Percentiles rank a stretch among this genome's conserved stretches.
Conservation (phyloP, 148 eudicot species). For the Limonium bicolor region DNA sequence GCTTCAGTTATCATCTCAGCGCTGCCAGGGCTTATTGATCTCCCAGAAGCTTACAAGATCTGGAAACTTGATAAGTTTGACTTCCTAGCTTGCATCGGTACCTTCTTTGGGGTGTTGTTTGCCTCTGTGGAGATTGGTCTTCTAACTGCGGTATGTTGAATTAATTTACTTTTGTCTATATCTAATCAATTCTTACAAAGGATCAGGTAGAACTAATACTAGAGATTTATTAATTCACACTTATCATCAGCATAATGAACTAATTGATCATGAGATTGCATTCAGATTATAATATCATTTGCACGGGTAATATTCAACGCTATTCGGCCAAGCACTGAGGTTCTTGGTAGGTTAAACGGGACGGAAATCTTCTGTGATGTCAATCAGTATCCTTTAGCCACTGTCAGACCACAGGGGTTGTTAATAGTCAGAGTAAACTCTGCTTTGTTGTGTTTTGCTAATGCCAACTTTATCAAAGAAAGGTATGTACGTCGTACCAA, state of each 20-base stretch:
- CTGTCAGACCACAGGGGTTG: constrained; percentile 13
- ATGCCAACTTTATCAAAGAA: constrained; percentile 33
- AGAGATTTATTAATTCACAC: too few species aligned
- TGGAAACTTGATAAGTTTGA: constrained; percentile 88
- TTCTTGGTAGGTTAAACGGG: constrained; percentile 34
- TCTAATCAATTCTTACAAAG: too few species aligned
- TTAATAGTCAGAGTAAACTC: constrained; percentile 31
- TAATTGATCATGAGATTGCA: too few species aligned
- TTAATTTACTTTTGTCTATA: too few species aligned
- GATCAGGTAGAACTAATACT: too few species aligned
- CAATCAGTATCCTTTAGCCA: constrained; percentile 35
- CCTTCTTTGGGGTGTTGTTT: constrained; percentile 77
- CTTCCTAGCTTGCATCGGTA: constrained; percentile 72
- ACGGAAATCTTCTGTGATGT: constrained; percentile 29
- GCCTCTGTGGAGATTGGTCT: constrained; percentile 82
- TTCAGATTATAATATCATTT: constrained; percentile 31
- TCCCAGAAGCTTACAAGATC: constrained; percentile 54
- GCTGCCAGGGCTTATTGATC: constrained; percentile 55
- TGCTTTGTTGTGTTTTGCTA: constrained; percentile 43
- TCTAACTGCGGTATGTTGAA: constrained; percentile 44
- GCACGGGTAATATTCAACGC: constrained; percentile 25
- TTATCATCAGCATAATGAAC: too few species aligned
- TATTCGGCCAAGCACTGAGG: constrained; percentile 32
- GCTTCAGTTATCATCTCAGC: constrained; percentile 78
- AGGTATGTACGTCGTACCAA: too few species aligned